A percentile compares a stretch with the other conserved stretches of the same genome.
Conservation (phyloP, 805 yeast genomes). For the Wickerhamiella sergipiensis region DNA sequence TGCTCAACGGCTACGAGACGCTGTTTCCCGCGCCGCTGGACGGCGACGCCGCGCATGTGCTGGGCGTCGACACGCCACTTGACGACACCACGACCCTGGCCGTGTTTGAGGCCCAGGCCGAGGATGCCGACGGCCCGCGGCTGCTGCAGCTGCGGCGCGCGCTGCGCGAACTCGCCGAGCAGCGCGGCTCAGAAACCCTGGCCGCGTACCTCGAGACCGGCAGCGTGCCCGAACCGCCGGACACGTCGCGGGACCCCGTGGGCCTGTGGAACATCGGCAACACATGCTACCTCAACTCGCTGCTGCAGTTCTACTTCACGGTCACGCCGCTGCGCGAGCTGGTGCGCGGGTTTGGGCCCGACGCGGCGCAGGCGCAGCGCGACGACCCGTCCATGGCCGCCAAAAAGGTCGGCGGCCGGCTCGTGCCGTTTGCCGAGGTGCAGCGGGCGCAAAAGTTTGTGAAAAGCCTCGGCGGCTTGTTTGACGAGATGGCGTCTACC, state of each 20-base stretch:
- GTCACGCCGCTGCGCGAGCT: conserved; percentile 62
- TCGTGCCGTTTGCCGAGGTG: conserved; percentile 64
- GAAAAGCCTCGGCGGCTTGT: conserved; percentile 55
- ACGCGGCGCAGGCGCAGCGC: neutral
- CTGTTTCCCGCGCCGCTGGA: conserved; percentile 1
- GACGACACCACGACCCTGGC: conserved; percentile 64
- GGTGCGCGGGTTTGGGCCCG: neutral
- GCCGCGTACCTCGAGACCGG: conserved; percentile 48
- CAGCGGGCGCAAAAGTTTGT: conserved; percentile 73
- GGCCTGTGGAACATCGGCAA: conserved; percentile 93
- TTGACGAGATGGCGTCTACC: conserved; percentile 53
- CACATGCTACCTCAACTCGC: conserved; percentile 73
- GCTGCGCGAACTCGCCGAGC: conserved; percentile 40
- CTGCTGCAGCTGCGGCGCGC: conserved; percentile 45
- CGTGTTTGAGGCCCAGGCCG: conserved; percentile 51
- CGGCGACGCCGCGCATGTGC: neutral
- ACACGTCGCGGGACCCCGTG: conserved; percentile 43
- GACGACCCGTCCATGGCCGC: conserved; percentile 7
- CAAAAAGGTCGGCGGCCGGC: conserved; percentile 80
- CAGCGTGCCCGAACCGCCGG: conserved; percentile 16
- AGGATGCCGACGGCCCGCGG: conserved; percentile 34
- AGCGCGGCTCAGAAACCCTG: conserved; percentile 42
- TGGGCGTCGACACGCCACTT: conserved; percentile 14
- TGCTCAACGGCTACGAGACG: conserved; percentile 6
- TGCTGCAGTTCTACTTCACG: conserved; percentile 80